Conservation (phyloP, 345 rosid genomes). For the Clarkia xantiana region DNA sequence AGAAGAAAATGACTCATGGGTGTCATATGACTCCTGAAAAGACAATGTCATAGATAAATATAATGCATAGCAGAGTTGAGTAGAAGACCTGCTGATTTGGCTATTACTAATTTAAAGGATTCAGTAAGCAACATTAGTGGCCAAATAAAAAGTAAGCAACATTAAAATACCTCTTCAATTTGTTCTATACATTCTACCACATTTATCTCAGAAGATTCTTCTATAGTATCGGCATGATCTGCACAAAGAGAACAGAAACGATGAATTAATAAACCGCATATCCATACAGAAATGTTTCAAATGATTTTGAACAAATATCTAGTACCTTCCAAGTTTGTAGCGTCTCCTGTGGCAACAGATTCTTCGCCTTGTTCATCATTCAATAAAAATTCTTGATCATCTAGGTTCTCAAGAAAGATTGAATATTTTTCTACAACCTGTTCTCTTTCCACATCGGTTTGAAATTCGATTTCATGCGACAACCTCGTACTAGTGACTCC, state of each 20-base stretch:
- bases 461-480: conserved; percentile 10
- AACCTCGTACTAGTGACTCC: conserved; percentile 21
- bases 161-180: background rate
- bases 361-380: background rate
- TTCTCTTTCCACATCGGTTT: conserved; percentile 6
- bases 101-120: background rate
- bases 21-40: conserved; percentile 32
- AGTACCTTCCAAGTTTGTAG: conserved; percentile 1
- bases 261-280: background rate
- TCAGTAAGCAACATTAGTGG: background rate
- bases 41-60: conserved; percentile 3
- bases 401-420: too few relatives aligned
- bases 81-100: background rate
- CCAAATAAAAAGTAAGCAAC: background rate
- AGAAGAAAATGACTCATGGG: conserved; percentile 23
- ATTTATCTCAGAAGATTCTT: background rate
- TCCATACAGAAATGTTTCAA: background rate
- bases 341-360: background rate
- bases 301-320: background rate
- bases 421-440: background rate
- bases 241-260: too few relatives aligned
- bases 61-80: background rate
- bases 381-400: background rate
- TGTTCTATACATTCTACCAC: background rate
- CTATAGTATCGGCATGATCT: background rate